Conservation (phyloP, 108 stramenopile species). For the Stephanodiscus minutulus region DNA sequence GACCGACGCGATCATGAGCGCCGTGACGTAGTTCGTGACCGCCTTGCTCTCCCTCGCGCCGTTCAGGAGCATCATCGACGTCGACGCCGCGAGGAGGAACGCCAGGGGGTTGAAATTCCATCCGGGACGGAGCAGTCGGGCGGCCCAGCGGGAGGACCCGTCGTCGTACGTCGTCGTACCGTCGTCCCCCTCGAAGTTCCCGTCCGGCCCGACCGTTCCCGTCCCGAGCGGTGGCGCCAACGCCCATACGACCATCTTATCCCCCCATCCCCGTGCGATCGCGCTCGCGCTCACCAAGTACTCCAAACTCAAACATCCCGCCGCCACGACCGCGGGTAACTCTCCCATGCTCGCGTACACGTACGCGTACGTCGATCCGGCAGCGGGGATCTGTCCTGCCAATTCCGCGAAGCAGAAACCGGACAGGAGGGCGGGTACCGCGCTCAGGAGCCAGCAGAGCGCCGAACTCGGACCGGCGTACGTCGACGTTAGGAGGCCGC, state of each 20-base stretch:
- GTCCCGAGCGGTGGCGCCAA: neutral
- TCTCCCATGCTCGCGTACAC: constrained; percentile 19
- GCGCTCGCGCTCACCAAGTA: constrained; percentile 16
- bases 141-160: neutral
- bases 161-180: neutral
- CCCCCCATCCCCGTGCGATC: constrained; percentile 17
- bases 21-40: constrained; percentile 23
- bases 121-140: neutral
- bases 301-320: constrained; percentile 15
- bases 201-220: neutral
- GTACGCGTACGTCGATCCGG: constrained; percentile 19
- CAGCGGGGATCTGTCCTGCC: constrained; percentile 7
- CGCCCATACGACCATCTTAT: constrained; percentile 19
- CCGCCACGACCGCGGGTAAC: constrained; percentile 12
- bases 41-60: constrained; percentile 30
- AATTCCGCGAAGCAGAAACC: constrained; percentile 23
- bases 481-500: constrained; percentile 10
- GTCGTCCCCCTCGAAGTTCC: neutral
- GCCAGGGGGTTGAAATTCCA: constrained; percentile 32
- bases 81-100: constrained; percentile 11
- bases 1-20: constrained; percentile 1
- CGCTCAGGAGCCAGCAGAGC: constrained; percentile 9
- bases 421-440: neutral
- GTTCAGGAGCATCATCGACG: constrained; percentile 10
- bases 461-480: constrained; percentile 9